Conservation (phyloP, 1,284 basidiomycete genomes). For the Apiotrichum akiyoshidainum region DNA sequence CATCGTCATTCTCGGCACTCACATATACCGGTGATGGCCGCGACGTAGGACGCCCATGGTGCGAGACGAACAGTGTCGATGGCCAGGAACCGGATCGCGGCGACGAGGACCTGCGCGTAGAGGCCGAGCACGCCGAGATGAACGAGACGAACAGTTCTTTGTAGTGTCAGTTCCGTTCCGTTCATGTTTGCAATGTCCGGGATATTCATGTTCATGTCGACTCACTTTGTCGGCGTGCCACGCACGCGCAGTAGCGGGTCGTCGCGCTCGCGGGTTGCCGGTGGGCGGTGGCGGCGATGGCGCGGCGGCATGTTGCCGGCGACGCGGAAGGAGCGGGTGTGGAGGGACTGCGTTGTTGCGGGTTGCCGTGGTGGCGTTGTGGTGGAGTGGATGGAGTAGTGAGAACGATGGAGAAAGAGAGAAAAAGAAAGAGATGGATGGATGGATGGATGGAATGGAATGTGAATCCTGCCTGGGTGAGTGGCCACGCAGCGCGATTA, state of each 20-base stretch:
- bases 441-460: too few relatives aligned
- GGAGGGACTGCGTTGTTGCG: conserved; percentile 1
- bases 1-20: neutral
- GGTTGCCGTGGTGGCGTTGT: neutral
- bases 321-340: neutral
- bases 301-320: conserved; percentile 1
- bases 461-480: too few relatives aligned
- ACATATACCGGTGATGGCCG: conserved; percentile 2
- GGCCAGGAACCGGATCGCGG: conserved; percentile 1
- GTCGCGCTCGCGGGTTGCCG: neutral
- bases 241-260: neutral
- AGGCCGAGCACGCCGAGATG: conserved; percentile 4
- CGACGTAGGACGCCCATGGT: conserved; percentile 1
- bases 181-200: neutral
- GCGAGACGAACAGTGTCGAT: neutral
- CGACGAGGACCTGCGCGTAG: conserved; percentile 3
- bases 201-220: neutral
- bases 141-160: conserved; percentile 1
- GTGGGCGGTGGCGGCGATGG: neutral
- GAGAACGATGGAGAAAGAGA: neutral
- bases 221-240: conserved; percentile 2
- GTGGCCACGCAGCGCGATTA: too few relatives aligned
- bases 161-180: too few relatives aligned
- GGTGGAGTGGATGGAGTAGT: neutral
- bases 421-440: neutral